Evolutionary conservation across 208 protist genomes (phyloP), one percentile per base, ranked within the genome.

Genomic region (Leishmania gerbilli): DNA sequence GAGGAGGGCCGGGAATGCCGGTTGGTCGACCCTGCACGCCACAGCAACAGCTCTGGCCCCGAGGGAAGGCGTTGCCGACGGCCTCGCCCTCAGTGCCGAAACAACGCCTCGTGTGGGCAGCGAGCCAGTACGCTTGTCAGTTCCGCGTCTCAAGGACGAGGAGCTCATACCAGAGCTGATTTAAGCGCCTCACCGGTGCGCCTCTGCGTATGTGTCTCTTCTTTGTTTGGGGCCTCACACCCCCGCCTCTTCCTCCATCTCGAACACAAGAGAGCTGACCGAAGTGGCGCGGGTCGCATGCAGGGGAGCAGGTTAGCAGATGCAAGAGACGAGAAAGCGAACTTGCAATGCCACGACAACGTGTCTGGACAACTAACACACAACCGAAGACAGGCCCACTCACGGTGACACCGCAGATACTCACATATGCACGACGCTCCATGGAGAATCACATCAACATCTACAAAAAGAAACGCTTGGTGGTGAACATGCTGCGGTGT

Each of bases 131-230:
- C 15, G 42, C 15, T 45, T 85, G 24, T 81, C 82, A 0, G 55
- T 85, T 17, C 62, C 86, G 7, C 82, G 91, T 42, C 81, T 94
- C 11, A 93, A 94, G 72, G 92, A 96, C 71, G 88, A 86, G 27
- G 79, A 88, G 1, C 87, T 96, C 13, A 88, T 96, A 15, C 71
- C 83, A 4, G 92, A 96, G 62, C 80, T 94, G 3, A 53, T 92
- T 21, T 95, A 84, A 72, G 3, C 42, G 9, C 21, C 42, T 47
- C 68, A 51, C 68, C 49, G 40, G 24, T n/a, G 34, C 42, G 45
- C 19, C 21, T 7, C 24, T 24, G 19, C 19, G 11, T 74, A n/a
- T 72, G 2, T 34, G 31, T 34, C 4, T 47, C 27, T 53, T 72
- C 8, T 34, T 49, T 49, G 7, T 13, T 34, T 71, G 37, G 9